Percentiles rank a stretch among this genome's conserved stretches.
Evolutionary conservation across 305 asterid genomes (phyloP).

Genomic region (Rubia peregrina): DNA sequence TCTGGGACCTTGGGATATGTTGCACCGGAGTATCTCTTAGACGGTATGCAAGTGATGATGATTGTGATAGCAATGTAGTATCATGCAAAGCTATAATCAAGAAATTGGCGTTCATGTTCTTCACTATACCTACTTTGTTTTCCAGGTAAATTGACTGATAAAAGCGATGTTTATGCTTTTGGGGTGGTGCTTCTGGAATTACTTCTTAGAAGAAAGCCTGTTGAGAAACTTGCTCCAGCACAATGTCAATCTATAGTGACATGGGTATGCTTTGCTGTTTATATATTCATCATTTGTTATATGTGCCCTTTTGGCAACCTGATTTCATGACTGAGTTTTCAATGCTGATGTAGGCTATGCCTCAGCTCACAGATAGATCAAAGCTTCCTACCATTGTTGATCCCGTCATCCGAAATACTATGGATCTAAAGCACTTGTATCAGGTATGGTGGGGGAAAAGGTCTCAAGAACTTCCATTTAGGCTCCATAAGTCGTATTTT

Average conservation of each 20-base stretch:
- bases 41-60: slow-evolving; percentile 35
- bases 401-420: slow-evolving; percentile 53
- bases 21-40: slow-evolving; percentile 73
- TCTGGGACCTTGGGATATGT: slow-evolving; percentile 81
- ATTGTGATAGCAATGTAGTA: neutral
- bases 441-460: slow-evolving; percentile 30
- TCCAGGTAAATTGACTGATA: slow-evolving; percentile 60
- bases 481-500: neutral
- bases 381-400: slow-evolving; percentile 68
- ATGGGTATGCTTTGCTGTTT: slow-evolving; percentile 41
- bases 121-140: neutral
- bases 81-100: neutral
- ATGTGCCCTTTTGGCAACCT: slow-evolving; percentile 8
- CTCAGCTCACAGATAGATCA: slow-evolving; percentile 81
- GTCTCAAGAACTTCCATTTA: neutral
- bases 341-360: slow-evolving; percentile 54
- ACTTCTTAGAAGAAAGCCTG: slow-evolving; percentile 59
- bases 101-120: neutral
- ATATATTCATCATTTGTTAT: neutral
- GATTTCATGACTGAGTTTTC: slow-evolving; percentile 7
- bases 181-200: slow-evolving; percentile 78
- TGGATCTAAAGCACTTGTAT: slow-evolving; percentile 69
- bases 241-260: slow-evolving; percentile 61
- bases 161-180: slow-evolving; percentile 74
- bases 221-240: slow-evolving; percentile 52